Evolutionary conservation across 306 rosid species (phyloP).

Genomic region (Mimosa pudica): DNA sequence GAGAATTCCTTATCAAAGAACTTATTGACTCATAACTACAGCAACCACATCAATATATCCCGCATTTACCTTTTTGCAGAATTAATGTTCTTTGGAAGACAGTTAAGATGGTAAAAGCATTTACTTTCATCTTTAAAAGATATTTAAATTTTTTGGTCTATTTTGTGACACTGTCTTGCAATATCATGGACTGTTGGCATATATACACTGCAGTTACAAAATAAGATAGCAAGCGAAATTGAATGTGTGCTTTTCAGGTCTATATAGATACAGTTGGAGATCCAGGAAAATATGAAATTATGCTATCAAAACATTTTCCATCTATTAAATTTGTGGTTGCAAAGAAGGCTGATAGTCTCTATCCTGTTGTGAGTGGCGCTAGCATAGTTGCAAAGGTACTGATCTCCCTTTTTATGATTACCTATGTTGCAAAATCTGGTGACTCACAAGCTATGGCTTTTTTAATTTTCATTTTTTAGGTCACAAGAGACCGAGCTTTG

Average conservation of each 20-base stretch:
- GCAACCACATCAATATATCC: background rate
- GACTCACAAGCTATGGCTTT: background rate
- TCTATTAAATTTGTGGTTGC: slow-evolving; percentile 87
- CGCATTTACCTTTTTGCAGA: background rate
- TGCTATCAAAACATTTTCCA: slow-evolving; percentile 71
- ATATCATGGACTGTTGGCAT: background rate
- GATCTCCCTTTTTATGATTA: slow-evolving; percentile 1
- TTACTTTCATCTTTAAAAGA: background rate
- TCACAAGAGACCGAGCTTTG: slow-evolving; percentile 85
- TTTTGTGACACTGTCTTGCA: background rate
- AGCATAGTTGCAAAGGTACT: slow-evolving; percentile 91
- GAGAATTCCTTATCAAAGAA: background rate
- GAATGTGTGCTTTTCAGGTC: slow-evolving; percentile 58
- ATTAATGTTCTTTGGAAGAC: background rate
- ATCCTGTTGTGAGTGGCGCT: slow-evolving; percentile 98
- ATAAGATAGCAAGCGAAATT: slow-evolving; percentile 1
- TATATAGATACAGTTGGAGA: slow-evolving; percentile 93
- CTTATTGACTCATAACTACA: background rate
- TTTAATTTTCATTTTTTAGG: slow-evolving; percentile 47
- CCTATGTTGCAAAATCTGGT: background rate
- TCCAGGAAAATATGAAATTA: slow-evolving; percentile 73
- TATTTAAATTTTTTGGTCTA: background rate
- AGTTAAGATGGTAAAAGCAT: background rate
- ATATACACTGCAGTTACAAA: slow-evolving; percentile 9
- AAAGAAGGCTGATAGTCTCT: slow-evolving; percentile 97